phyloP scores from a whole-genome alignment of 2,329 filamentous ascomycete genomes.

The Alternaria conjuncta region DNA sequence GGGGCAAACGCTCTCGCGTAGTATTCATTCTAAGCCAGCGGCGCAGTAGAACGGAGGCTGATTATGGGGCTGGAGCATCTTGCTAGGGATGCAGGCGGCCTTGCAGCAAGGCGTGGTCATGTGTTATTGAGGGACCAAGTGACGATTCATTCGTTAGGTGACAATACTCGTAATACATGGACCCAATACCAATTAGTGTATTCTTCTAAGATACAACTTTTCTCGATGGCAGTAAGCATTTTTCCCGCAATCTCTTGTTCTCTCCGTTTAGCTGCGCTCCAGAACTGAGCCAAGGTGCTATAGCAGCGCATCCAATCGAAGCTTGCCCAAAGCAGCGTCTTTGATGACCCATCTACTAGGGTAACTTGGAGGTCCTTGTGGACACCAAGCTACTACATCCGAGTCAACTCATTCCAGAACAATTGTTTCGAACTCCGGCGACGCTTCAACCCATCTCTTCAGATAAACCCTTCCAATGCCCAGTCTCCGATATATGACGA shows the following conservation, averaged over 20 bases:
- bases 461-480: conserved; percentile 8
- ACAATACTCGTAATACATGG: background rate
- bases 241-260: background rate
- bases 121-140: background rate
- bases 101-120: conserved; percentile 6
- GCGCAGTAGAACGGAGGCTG: background rate
- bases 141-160: background rate
- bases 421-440: background rate
- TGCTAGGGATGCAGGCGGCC: background rate
- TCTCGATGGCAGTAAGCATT: background rate
- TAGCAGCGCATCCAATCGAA: background rate
- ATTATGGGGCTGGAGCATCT: conserved; percentile 1
- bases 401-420: conserved; percentile 2
- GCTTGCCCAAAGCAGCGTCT: background rate
- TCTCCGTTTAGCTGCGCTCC: background rate
- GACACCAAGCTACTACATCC: background rate
- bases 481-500: conserved; percentile 1
- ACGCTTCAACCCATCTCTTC: conserved; percentile 10
- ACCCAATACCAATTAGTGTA: background rate
- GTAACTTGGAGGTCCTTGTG: background rate
- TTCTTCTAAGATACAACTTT: background rate
- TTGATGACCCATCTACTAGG: background rate
- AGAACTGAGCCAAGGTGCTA: background rate
- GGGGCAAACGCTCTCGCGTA: conserved; percentile 2
- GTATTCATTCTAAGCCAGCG: background rate